phyloP scores from a whole-genome alignment of 345 rosid genomes.

The Ceriops zippeliana region DNA sequence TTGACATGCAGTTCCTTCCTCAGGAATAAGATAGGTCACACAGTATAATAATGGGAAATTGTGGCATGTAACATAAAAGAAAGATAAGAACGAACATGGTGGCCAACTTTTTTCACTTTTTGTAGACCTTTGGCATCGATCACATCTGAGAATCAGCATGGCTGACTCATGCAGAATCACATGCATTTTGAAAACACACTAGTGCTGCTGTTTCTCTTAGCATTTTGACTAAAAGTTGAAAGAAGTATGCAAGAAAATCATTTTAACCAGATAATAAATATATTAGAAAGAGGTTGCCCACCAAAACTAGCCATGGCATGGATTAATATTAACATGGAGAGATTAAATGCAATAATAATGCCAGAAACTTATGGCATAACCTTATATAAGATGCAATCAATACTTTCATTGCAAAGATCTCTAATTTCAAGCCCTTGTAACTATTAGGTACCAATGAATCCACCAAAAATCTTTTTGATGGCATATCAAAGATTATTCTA shows the following conservation, averaged over 20 bases:
- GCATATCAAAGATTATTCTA: no score
- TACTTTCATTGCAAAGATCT: no score
- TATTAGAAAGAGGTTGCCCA: neutral
- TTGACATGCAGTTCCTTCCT: neutral
- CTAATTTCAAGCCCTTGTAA: no score
- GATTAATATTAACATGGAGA: no score
- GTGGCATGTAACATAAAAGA: neutral
- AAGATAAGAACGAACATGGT: neutral
- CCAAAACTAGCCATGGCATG: no score
- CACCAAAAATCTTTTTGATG: no score
- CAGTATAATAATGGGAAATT: neutral
- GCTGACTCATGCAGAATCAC: neutral
- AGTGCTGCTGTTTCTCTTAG: neutral
- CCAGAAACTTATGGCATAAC: no score
- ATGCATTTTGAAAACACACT: neutral
- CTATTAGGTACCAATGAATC: no score
- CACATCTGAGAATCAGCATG: neutral
- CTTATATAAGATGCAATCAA: no score
- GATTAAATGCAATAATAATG: no score
- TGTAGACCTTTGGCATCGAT: neutral
- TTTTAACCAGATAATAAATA: neutral
- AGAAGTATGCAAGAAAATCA: neutral
- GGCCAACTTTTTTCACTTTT: neutral
- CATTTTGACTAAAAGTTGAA: neutral
- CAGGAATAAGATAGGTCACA: conserved; percentile 5